Evolutionary conservation across 495 filamentous ascomycete species (phyloP).

Genomic region (Aspergillus indologenus): DNA sequence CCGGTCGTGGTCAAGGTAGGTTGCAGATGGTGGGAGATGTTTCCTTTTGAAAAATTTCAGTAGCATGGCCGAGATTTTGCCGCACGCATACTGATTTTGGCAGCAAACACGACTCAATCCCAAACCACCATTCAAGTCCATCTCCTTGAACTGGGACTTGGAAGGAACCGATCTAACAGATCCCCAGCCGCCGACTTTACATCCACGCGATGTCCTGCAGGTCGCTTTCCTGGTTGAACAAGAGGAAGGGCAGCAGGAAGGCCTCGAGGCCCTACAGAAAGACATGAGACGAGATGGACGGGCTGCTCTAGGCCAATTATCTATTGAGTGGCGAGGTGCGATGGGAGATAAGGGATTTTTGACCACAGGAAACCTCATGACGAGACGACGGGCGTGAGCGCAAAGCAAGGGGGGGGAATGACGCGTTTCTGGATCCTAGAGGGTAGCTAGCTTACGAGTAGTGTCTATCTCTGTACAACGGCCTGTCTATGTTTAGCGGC

Average conservation of each 20-base stretch:
- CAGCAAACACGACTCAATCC: constrained; percentile 52
- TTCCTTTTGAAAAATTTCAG: background rate
- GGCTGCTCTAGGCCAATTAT: constrained; percentile 73
- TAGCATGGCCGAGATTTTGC: background rate
- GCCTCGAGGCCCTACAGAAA: constrained; percentile 45
- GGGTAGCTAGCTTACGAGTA: background rate
- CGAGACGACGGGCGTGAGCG: constrained; percentile 46
- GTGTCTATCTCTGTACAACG: background rate
- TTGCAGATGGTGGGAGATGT: background rate
- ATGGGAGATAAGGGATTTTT: constrained; percentile 90
- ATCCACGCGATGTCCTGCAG: constrained; percentile 84
- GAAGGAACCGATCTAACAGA: constrained; percentile 26
- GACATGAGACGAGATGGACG: constrained; percentile 57
- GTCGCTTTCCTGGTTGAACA: constrained; percentile 86
- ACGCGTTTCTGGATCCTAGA: background rate
- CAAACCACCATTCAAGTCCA: constrained; percentile 54
- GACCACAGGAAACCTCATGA: constrained; percentile 79
- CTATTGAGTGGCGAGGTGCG: constrained; percentile 80
- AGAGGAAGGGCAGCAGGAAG: constrained; percentile 47
- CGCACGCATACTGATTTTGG: background rate
- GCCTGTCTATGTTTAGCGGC: background rate
- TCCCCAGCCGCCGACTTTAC: constrained; percentile 59
- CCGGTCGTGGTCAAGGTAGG: constrained; percentile 44
- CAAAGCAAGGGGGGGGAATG: background rate
- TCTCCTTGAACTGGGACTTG: constrained; percentile 58